phyloP scores from a whole-genome alignment of 2,329 filamentous ascomycete species.

The Dactylellina leptospora region DNA sequence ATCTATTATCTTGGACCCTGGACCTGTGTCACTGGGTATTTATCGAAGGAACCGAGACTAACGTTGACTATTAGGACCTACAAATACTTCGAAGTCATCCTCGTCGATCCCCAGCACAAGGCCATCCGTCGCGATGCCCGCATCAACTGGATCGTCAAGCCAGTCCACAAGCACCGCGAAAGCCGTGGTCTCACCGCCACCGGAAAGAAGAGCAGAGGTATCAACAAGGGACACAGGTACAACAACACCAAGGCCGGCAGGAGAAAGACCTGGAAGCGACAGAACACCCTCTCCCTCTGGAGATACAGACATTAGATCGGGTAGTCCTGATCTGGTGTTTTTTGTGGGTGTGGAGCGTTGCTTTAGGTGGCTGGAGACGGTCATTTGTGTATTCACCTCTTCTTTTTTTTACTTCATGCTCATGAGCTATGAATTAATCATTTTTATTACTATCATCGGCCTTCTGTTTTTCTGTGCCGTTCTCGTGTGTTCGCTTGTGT shows the following conservation, averaged over 20 bases:
- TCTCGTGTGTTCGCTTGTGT: too few species aligned
- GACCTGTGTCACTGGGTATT: too few species aligned
- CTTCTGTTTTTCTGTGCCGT: not conserved
- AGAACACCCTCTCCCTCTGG: slow-evolving; percentile 99
- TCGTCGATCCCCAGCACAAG: slow-evolving; percentile 99
- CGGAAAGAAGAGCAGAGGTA: slow-evolving; percentile 99
- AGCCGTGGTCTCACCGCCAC: slow-evolving; percentile 94
- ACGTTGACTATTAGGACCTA: slow-evolving; percentile 70
- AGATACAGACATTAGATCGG: slow-evolving; percentile 53
- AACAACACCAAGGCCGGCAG: slow-evolving; percentile 97
- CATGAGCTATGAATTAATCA: slow-evolving; percentile 40
- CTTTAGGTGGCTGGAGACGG: slow-evolving; percentile 10
- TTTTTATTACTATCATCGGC: slow-evolving; percentile 1
- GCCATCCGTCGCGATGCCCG: slow-evolving; percentile 98
- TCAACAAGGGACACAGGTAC: slow-evolving; percentile 99
- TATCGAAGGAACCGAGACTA: not conserved
- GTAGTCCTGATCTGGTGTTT: slow-evolving; percentile 19
- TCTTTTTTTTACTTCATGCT: slow-evolving; percentile 26
- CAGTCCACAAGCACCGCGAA: slow-evolving; percentile 99
- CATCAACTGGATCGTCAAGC: slow-evolving; percentile 99
- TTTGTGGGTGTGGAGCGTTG: too few species aligned
- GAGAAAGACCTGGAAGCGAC: slow-evolving; percentile 99
- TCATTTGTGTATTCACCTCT: slow-evolving; percentile 4
- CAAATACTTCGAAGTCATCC: slow-evolving; percentile 99
- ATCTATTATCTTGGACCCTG: not conserved